Conservation (phyloP, 169 alveolate genomes). For the Cryptosporidium felis region DNA sequence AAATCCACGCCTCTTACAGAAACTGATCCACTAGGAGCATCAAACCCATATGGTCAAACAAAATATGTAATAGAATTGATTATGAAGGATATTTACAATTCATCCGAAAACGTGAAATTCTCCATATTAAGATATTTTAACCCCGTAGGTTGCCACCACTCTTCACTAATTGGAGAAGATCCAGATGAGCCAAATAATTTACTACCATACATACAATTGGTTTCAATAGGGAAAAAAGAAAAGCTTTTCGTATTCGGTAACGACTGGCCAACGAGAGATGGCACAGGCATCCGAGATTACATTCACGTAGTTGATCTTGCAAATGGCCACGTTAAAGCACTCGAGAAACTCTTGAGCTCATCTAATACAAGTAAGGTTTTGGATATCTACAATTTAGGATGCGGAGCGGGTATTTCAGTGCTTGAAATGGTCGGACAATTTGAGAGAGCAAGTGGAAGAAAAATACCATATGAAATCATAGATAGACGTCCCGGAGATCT, state of each 20-base stretch:
- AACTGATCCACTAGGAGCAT: constrained; percentile 81
- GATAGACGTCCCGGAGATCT: constrained; percentile 91
- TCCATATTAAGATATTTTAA: constrained; percentile 88
- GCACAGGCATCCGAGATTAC: constrained; percentile 92
- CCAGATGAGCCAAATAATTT: constrained; percentile 89
- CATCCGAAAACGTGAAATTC: constrained; percentile 71
- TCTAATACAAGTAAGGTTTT: constrained; percentile 48
- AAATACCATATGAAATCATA: constrained; percentile 75
- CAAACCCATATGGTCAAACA: constrained; percentile 91
- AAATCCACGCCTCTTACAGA: constrained; percentile 77
- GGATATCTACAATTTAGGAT: constrained; percentile 87
- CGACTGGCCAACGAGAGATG: constrained; percentile 91
- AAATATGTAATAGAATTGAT: constrained; percentile 86
- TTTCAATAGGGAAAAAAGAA: constrained; percentile 78
- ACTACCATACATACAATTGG: constrained; percentile 88
- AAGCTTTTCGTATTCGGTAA: constrained; percentile 86
- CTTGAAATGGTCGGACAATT: constrained; percentile 83
- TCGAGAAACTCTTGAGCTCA: constrained; percentile 72
- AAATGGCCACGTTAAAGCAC: constrained; percentile 90
- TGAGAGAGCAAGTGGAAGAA: constrained; percentile 83
- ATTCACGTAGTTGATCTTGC: constrained; percentile 93
- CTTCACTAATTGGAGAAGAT: constrained; percentile 90
- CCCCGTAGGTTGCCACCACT: constrained; percentile 92
- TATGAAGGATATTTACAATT: constrained; percentile 74
- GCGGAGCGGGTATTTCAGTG: constrained; percentile 89